Percentiles rank a stretch among this genome's conserved stretches.
phyloP scores from a whole-genome alignment of 2,329 filamentous ascomycete genomes.

The Coniochaeta pulveracea region DNA sequence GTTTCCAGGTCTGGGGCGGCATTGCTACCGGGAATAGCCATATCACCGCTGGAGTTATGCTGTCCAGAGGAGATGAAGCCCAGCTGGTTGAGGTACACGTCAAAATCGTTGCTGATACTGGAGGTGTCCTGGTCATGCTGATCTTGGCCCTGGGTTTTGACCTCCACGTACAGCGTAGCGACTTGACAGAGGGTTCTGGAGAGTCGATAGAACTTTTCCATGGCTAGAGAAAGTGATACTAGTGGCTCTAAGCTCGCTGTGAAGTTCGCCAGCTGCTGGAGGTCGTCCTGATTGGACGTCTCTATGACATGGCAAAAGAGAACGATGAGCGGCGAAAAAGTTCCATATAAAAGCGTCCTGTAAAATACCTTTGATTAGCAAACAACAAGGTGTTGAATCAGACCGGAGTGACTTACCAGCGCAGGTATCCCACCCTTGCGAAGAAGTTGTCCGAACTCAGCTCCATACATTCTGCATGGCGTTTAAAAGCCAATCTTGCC shows the following conservation, averaged over 20 bases:
- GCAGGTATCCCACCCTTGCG: constrained; percentile 35
- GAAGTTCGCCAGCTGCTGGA: constrained; percentile 44
- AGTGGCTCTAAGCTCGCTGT: constrained; percentile 40
- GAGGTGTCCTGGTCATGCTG: constrained; percentile 31
- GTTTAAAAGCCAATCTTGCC: constrained; percentile 33
- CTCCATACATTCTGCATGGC: constrained; percentile 33
- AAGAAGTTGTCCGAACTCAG: constrained; percentile 26
- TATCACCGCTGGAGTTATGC: constrained; percentile 4
- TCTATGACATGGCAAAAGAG: constrained; percentile 48
- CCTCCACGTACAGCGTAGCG: constrained; percentile 49
- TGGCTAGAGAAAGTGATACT: constrained; percentile 41
- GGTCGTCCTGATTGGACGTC: constrained; percentile 38
- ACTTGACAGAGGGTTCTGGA: constrained; percentile 51
- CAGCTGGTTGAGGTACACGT: constrained; percentile 52
- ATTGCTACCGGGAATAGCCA: constrained; percentile 6
- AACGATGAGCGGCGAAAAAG: constrained; percentile 48
- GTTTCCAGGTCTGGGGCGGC: constrained; percentile 31
- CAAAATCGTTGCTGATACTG: constrained; percentile 47
- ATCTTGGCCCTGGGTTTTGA: constrained; percentile 31
- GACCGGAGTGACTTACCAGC: constrained; percentile 28
- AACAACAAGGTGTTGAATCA: neutral
- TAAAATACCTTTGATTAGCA: neutral
- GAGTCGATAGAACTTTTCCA: constrained; percentile 49
- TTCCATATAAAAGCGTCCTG: constrained; percentile 43
- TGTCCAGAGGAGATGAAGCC: constrained; percentile 40